Percentiles rank a stretch among this genome's conserved stretches.
phyloP scores from a whole-genome alignment of 163 green algal species.

The Scenedesmus sp. region DNA sequence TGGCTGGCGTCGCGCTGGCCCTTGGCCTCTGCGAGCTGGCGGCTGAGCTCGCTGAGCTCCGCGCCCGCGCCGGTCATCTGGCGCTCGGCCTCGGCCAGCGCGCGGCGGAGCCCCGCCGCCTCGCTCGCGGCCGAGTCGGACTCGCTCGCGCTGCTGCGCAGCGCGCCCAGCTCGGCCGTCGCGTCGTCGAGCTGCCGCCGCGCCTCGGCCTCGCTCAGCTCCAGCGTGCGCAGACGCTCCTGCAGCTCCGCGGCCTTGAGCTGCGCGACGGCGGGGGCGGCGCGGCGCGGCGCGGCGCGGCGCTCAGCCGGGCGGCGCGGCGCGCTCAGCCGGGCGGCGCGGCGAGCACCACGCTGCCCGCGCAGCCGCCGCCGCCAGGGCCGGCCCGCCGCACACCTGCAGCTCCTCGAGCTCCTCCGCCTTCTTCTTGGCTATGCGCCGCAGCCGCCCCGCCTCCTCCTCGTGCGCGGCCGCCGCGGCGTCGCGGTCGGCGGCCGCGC shows the following conservation, averaged over 20 bases:
- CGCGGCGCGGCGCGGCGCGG: no score
- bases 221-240: constrained; percentile 3
- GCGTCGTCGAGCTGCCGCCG: background rate
- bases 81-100: constrained; percentile 19
- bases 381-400: background rate
- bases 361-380: background rate
- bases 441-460: constrained; percentile 26
- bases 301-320: no score
- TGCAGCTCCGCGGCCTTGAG: background rate
- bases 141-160: background rate
- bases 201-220: background rate
- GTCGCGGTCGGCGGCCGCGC: background rate
- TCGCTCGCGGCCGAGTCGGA: constrained; percentile 27
- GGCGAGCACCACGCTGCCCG: no score
- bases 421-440: constrained; percentile 45
- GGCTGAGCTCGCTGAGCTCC: constrained; percentile 36
- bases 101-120: background rate
- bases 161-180: background rate
- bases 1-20: constrained; percentile 28
- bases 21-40: constrained; percentile 33
- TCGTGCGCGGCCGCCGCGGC: background rate
- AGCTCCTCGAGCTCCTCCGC: constrained; percentile 41
- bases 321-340: no score
- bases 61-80: constrained; percentile 15
- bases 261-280: background rate